Percentiles rank a stretch among this genome's conserved stretches.
Evolutionary conservation across 495 filamentous ascomycete species (phyloP).

Genomic region (Xylaria nigripes): DNA sequence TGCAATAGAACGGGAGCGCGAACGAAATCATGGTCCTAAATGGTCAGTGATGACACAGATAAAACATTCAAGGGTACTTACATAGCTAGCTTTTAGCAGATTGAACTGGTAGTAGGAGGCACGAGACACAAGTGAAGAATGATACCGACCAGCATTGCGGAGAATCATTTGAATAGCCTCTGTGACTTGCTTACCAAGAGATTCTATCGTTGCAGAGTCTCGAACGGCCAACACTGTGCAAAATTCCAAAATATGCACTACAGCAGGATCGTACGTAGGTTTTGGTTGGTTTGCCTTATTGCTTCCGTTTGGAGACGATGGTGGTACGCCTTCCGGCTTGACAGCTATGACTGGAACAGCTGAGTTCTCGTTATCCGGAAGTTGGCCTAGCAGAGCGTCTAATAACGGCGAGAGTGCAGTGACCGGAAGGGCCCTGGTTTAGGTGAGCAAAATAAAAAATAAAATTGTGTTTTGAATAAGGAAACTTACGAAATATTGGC

Average conservation of each 20-base stretch:
- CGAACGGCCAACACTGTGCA: constrained; percentile 77
- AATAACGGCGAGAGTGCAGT: constrained; percentile 59
- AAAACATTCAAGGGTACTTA: constrained; percentile 38
- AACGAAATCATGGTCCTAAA: constrained; percentile 77
- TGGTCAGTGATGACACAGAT: constrained; percentile 12
- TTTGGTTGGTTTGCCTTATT: constrained; percentile 41
- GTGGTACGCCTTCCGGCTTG: constrained; percentile 65
- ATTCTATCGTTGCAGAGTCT: constrained; percentile 59
- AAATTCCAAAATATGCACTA: constrained; percentile 83
- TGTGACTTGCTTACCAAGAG: constrained; percentile 68
- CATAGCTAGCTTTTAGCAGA: constrained; percentile 78
- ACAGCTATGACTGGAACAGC: constrained; percentile 66
- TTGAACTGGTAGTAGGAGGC: constrained; percentile 80
- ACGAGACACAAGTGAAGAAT: constrained; percentile 72
- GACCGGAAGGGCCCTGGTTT: constrained; percentile 56
- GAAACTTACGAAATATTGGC: constrained; percentile 68
- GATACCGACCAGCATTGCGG: constrained; percentile 66
- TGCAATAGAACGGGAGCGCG: constrained; percentile 90
- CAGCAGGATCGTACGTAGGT: constrained; percentile 73
- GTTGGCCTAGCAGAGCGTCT: constrained; percentile 63
- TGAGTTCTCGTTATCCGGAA: constrained; percentile 77
- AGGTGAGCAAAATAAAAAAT: constrained; percentile 8
- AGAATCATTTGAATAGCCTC: constrained; percentile 73
- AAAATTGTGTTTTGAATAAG: background rate
- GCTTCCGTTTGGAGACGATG: constrained; percentile 47